A percentile compares a stretch with the other conserved stretches of the same genome.
These are phyloP conservation scores for Ceratobasidium sp. DNA, from an alignment of 1,284 basidiomycete species.

Conservation along the genomic window DNA sequence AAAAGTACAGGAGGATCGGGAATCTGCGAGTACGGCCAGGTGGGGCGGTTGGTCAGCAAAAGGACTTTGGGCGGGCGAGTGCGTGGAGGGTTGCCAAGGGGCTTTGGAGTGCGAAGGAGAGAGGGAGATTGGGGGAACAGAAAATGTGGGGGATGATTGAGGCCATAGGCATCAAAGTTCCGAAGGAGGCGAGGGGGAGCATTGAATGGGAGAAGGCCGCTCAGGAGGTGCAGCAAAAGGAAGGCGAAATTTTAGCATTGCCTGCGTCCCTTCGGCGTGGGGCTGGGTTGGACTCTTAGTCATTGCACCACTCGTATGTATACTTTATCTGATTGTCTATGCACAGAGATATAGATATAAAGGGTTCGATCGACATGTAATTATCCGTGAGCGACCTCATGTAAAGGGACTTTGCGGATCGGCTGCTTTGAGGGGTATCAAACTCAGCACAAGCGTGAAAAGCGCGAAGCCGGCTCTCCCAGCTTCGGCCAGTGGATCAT, in stretches of 20 bases:
- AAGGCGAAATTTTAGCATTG: neutral
- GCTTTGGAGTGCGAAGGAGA: slow-evolving; percentile 3
- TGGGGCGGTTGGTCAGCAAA: neutral
- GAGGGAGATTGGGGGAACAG: neutral
- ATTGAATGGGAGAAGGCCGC: neutral
- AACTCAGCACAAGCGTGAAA: too few relatives aligned
- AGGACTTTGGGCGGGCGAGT: slow-evolving; percentile 17
- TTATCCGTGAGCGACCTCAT: too few relatives aligned
- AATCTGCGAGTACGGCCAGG: neutral
- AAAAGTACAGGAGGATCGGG: slow-evolving; percentile 7
- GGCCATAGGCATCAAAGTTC: neutral
- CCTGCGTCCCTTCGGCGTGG: neutral
- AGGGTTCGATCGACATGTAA: too few relatives aligned
- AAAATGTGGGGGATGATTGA: slow-evolving; percentile 26
- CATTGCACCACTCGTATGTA: neutral
- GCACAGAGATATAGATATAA: too few relatives aligned
- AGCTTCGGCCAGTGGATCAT: too few relatives aligned
- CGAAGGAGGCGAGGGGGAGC: neutral
- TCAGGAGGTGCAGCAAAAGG: neutral
- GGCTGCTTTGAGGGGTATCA: too few relatives aligned
- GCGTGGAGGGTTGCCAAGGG: slow-evolving; percentile 10
- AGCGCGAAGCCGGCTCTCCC: too few relatives aligned
- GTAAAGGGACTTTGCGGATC: too few relatives aligned
- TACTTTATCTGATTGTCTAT: too few relatives aligned
- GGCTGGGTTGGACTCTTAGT: neutral